Conservation (phyloP, 805 yeast species). For the Metschnikowia colocasiae region DNA sequence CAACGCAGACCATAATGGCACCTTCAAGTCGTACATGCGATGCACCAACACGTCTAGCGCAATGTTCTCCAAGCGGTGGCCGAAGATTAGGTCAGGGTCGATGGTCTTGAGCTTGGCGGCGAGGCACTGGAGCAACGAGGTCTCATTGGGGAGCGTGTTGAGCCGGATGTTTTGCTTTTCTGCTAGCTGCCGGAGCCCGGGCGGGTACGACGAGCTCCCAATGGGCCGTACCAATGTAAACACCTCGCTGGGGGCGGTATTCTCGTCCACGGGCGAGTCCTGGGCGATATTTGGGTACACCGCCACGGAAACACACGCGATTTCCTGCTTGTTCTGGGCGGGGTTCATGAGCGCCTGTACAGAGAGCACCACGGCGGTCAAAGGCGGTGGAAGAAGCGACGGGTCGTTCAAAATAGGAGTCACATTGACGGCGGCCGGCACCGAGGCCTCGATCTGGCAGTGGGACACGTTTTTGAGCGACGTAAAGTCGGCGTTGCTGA, state of each 20-base stretch:
- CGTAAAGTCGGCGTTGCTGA: constrained; percentile 59
- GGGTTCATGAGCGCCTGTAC: constrained; percentile 78
- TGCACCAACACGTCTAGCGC: constrained; percentile 78
- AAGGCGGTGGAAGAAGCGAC: constrained; percentile 52
- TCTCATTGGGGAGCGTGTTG: constrained; percentile 67
- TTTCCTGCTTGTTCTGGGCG: constrained; percentile 76
- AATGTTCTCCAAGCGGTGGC: constrained; percentile 79
- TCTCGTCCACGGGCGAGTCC: constrained; percentile 68
- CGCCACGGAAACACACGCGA: constrained; percentile 77
- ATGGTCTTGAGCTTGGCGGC: constrained; percentile 62
- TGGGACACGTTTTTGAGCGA: constrained; percentile 66
- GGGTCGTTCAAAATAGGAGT: constrained; percentile 43
- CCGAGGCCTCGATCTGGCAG: constrained; percentile 71
- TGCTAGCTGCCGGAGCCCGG: constrained; percentile 65
- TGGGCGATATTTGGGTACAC: constrained; percentile 66
- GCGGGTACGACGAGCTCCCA: constrained; percentile 62
- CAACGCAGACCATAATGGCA: constrained; percentile 73
- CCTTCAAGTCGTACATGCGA: constrained; percentile 69
- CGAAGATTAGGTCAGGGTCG: constrained; percentile 92
- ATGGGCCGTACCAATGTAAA: constrained; percentile 80
- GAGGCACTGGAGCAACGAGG: constrained; percentile 67
- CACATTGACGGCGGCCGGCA: constrained; percentile 46
- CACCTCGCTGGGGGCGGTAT: constrained; percentile 54
- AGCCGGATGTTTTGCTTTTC: constrained; percentile 50
- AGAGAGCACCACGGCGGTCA: constrained; percentile 70